Conservation (phyloP, 495 filamentous ascomycete genomes). For the Hypoxylon crocopeplum region DNA sequence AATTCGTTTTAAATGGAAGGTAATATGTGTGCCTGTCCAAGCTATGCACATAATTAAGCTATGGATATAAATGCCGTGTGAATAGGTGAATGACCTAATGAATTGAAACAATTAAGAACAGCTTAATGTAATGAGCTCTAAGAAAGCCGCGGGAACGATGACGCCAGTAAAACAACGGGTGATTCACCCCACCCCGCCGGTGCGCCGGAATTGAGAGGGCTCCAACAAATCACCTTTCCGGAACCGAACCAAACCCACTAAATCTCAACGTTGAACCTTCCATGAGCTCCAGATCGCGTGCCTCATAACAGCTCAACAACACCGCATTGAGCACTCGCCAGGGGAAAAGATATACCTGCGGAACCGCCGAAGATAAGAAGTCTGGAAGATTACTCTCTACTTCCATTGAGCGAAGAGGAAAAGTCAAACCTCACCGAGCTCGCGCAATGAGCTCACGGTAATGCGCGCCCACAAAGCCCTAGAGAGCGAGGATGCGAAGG, state of each 20-base stretch:
- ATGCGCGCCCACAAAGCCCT: constrained; percentile 49
- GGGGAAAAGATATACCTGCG: neutral
- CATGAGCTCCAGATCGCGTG: neutral
- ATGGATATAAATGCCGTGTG: too few species aligned
- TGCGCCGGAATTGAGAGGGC: neutral
- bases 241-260: neutral
- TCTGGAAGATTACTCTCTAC: too few species aligned
- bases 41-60: too few species aligned
- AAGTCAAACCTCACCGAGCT: neutral
- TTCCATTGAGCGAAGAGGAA: neutral
- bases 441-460: constrained; percentile 14
- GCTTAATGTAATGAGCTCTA: too few species aligned
- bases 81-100: neutral
- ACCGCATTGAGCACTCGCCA: too few species aligned
- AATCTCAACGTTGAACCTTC: constrained; percentile 1
- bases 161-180: constrained; percentile 7
- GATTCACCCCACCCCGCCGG: constrained; percentile 14
- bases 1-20: too few species aligned
- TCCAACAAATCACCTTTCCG: constrained; percentile 10
- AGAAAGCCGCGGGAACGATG: constrained; percentile 4
- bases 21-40: too few species aligned
- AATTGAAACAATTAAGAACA: too few species aligned
- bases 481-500: constrained; percentile 63
- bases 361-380: too few species aligned
- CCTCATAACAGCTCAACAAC: neutral